A percentile compares a stretch with the other conserved stretches of the same genome.
Conservation (phyloP, 2,329 filamentous ascomycete genomes). For the Apiospora pterosperma region DNA sequence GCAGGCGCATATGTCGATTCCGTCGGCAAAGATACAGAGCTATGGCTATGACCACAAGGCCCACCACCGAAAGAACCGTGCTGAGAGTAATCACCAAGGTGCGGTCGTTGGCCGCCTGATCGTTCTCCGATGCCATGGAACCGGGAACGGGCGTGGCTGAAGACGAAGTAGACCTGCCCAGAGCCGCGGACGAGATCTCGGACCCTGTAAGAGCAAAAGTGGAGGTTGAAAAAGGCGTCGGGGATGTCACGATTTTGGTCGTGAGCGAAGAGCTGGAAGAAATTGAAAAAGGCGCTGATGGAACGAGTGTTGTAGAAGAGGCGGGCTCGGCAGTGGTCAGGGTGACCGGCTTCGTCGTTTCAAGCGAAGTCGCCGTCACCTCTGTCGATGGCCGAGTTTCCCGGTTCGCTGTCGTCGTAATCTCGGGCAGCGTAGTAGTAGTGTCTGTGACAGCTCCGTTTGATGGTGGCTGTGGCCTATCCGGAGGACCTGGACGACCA, state of each 20-base stretch:
- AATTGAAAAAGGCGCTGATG: background rate
- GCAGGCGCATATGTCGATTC: slow-evolving; percentile 34
- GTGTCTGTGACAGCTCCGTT: background rate
- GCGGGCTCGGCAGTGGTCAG: background rate
- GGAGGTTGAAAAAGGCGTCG: background rate
- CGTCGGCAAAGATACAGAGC: slow-evolving; percentile 36
- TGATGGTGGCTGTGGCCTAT: background rate
- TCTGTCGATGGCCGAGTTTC: background rate
- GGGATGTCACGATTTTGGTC: background rate
- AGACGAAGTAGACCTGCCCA: background rate
- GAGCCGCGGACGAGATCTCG: background rate
- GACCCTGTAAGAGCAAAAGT: background rate
- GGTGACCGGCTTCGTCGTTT: background rate
- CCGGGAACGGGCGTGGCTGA: background rate
- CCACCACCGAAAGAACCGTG: slow-evolving; percentile 45
- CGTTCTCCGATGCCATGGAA: background rate
- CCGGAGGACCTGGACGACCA: background rate
- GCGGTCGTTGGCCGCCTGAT: slow-evolving; percentile 24
- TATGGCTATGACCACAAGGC: slow-evolving; percentile 34
- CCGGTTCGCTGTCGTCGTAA: background rate
- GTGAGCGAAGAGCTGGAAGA: background rate
- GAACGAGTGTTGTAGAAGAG: background rate
- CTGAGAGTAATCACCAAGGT: slow-evolving; percentile 50
- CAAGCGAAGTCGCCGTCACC: background rate
- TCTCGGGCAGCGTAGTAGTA: background rate